phyloP scores from a whole-genome alignment of 495 filamentous ascomycete species.

The Penicillium mononematosum region DNA sequence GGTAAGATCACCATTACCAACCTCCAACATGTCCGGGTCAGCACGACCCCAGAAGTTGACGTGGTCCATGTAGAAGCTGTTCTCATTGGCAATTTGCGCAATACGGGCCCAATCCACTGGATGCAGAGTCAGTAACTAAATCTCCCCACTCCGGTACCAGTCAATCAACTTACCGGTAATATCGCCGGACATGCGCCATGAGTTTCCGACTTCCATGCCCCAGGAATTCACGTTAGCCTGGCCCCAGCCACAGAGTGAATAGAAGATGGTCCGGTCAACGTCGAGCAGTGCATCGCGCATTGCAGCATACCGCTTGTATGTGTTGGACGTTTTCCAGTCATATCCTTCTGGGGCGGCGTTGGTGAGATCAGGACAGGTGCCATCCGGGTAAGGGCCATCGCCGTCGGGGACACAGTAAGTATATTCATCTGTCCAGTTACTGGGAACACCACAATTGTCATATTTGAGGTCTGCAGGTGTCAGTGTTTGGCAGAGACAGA shows the following conservation, averaged over 20 bases:
- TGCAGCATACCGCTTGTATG: constrained; percentile 48
- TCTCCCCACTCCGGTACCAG: constrained; percentile 8
- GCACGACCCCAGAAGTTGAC: constrained; percentile 55
- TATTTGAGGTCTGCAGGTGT: constrained; percentile 59
- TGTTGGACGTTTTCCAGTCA: constrained; percentile 53
- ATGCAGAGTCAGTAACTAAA: constrained; percentile 9
- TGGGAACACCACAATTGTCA: constrained; percentile 63
- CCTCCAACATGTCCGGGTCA: constrained; percentile 69
- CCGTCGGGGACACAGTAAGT: constrained; percentile 37
- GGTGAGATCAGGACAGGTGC: constrained; percentile 39
- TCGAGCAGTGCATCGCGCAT: constrained; percentile 63
- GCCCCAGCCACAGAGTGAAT: constrained; percentile 67
- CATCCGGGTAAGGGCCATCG: constrained; percentile 33
- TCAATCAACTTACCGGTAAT: constrained; percentile 41
- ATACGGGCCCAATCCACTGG: constrained; percentile 45
- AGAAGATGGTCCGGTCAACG: constrained; percentile 57
- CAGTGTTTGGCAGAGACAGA: background rate
- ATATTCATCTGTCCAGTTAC: constrained; percentile 43
- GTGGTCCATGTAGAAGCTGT: constrained; percentile 46
- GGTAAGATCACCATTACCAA: constrained; percentile 61
- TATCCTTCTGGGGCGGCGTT: constrained; percentile 48
- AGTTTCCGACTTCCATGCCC: constrained; percentile 50
- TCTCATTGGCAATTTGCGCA: constrained; percentile 40
- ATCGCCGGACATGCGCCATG: constrained; percentile 57
- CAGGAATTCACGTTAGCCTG: constrained; percentile 50